phyloP scores from a whole-genome alignment of 441 rosid species.

The Eruca vesicaria region DNA sequence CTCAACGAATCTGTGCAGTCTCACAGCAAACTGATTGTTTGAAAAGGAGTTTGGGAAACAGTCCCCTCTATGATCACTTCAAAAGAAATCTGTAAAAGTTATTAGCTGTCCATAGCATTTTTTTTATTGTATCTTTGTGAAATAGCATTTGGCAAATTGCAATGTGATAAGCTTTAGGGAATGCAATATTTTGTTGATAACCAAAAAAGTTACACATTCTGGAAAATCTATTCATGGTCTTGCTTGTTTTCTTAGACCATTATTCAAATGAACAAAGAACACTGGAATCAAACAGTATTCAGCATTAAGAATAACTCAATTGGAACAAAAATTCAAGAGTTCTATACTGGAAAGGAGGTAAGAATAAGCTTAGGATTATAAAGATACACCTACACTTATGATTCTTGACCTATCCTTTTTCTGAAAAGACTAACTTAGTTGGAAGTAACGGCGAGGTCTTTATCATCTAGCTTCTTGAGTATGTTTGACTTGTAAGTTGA shows the following conservation, averaged over 20 bases:
- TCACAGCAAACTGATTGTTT: neutral
- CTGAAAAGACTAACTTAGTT: neutral
- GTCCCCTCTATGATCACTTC: conserved; percentile 32
- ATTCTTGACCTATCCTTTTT: conserved; percentile 1
- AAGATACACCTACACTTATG: neutral
- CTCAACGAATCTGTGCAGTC: conserved; percentile 50
- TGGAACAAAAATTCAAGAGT: conserved; percentile 7
- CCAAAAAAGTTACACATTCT: neutral
- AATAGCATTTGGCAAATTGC: neutral
- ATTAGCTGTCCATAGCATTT: neutral
- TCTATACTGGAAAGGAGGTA: conserved; percentile 2
- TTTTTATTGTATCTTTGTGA: neutral
- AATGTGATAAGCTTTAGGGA: neutral
- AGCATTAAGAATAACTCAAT: too few species aligned
- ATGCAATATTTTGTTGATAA: conserved; percentile 13
- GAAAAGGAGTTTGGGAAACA: conserved; percentile 3
- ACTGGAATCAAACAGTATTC: conserved; percentile 4
- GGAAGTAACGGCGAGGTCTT: conserved; percentile 7
- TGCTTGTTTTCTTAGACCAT: neutral
- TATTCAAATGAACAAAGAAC: neutral
- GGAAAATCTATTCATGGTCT: neutral
- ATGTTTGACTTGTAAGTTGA: conserved; percentile 55
- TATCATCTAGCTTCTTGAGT: conserved; percentile 66
- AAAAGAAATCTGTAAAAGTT: conserved; percentile 18
- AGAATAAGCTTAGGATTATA: conserved; percentile 2